Base-by-base conservation (phyloP, 495 filamentous ascomycete species). In the Penicillium roqueforti region DNA sequence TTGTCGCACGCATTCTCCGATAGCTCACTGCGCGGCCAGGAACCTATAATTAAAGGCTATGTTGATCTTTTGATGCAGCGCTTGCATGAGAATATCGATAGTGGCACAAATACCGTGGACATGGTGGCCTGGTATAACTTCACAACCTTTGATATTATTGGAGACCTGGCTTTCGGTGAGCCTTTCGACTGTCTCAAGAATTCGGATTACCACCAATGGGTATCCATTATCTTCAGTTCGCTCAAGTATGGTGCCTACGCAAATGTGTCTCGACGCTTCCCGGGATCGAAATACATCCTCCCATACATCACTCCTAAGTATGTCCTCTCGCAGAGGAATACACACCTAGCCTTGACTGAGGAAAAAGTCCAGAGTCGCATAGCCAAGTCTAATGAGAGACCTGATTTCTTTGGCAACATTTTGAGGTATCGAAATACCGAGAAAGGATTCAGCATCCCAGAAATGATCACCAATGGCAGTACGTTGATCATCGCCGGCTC, bases 81-180 rank as follows among this genome's bases (percentile, higher is more conserved):
- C 14, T 51, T 86, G 16, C 53, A 66, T 19, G 74, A 76, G 58
- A 62, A 70, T 9, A 37, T 43, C n/a, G 49, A 47, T 0, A 4
- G 13, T 18, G 55, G 49, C 6, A 48, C 43, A 4, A 47, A 47
- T 2, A 28, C 61, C 6, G 57, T 82, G 2, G 69, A 83, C 52
- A 63, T 85, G 45, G 63, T 66, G 9, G 58, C 74, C 10, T 85
- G 82, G 82, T 80, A 77, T 47, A 83, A 82, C 48, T 85, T 68
- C 58, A 77, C 76, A 3, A 83, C 82, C 8, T 86, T 86, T 57
- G 84, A 86, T 62, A 63, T 84, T 26, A 80, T 83, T 53, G 83
- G 81, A 5, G 80, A 85, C 60, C 58, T 87, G 29, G 74, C 76
- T 19, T 84, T 86, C 65, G 82, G 80, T 1, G 76, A 85, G 52